Base-by-base conservation (phyloP, 345 rosid genomes). In the Syzygium oleosum region DNA sequence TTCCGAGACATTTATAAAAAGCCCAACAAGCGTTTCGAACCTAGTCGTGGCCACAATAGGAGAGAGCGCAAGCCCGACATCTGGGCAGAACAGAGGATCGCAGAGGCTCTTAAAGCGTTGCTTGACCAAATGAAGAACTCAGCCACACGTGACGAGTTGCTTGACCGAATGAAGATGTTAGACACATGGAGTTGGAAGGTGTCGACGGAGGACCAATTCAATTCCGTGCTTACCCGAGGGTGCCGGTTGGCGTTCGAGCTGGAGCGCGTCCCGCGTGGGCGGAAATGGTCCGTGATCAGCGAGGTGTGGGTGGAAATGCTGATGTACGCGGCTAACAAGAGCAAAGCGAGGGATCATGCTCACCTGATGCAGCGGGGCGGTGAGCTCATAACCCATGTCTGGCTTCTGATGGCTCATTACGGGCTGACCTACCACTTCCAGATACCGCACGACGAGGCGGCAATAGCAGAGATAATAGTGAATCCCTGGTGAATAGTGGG, bases 281-380 rank as follows among this genome's bases (percentile, higher is more conserved):
- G 29, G 12, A 88, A 13, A 6, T 88, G 90, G 89, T 8, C 27
- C 12, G 25, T 51, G 79, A 43, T 90, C 38, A 29, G 86, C 4
- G n/a, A 86, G 5, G 89, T 91, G 9, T 91, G 93, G 93, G 49
- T 86, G 19, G 91, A 89, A 51, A 86, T 90, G 61, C 27, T 56
- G 61, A 56, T 56, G 61, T 3, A 56, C n/a, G 12, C 2, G 61
- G 12, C 61, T 1, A 23, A 56, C 61, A 23, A 56, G 61, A 9
- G 61, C 61, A 56, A 56, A 56, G 5, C 61, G 61, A 56, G 61
- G 61, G 61, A 56, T 56, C 61, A 56, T 56, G 61, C n/a, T 9
- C n/a, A 9, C 12, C n/a, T 23, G 1, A 23, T 56, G 61, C n/a
- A 1, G 61, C 27, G 59, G n/a, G 2, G 61, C 23, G 59, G 61